Evolutionary conservation across 2,329 filamentous ascomycete species (phyloP).

Genomic region (Sphaceloma murrayae): DNA sequence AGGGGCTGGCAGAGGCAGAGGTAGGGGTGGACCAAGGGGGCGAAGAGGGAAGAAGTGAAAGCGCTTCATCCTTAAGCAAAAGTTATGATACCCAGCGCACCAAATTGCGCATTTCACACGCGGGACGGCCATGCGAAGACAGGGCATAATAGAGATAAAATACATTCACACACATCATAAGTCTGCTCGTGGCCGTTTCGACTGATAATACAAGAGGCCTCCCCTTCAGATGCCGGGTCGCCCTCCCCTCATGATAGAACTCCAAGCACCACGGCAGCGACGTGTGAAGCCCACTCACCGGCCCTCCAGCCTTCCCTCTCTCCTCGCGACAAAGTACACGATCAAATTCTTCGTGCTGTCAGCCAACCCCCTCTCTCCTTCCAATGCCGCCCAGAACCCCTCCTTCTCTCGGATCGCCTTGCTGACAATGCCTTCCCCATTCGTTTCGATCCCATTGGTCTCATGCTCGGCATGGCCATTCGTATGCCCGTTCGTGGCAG

Average conservation of each 20-base stretch:
- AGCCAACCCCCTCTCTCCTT: constrained; percentile 40
- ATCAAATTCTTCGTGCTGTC: constrained; percentile 68
- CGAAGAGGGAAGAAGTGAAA: constrained; percentile 10
- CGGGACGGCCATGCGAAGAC: too few species aligned
- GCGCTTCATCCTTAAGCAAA: too few species aligned
- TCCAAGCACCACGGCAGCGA: not conserved
- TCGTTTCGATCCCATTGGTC: constrained; percentile 29
- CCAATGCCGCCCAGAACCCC: constrained; percentile 59
- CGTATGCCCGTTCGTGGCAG: not conserved
- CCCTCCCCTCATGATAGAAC: too few species aligned
- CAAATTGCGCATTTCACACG: too few species aligned
- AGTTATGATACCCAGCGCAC: constrained; percentile 9
- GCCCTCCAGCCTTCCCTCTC: constrained; percentile 43
- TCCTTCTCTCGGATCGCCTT: constrained; percentile 25
- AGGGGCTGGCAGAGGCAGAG: constrained; percentile 3
- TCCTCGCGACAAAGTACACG: constrained; percentile 67
- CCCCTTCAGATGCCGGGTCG: too few species aligned
- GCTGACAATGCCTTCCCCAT: constrained; percentile 17
- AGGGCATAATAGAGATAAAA: constrained; percentile 6
- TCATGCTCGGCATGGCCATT: constrained; percentile 27
- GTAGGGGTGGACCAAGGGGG: not conserved
- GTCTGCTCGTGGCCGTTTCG: not conserved
- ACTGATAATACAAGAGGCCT: not conserved
- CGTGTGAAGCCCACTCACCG: not conserved
- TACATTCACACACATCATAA: constrained; percentile 5